phyloP scores from a whole-genome alignment of 2,329 filamentous ascomycete species.

The Stromatinia cepivora region DNA sequence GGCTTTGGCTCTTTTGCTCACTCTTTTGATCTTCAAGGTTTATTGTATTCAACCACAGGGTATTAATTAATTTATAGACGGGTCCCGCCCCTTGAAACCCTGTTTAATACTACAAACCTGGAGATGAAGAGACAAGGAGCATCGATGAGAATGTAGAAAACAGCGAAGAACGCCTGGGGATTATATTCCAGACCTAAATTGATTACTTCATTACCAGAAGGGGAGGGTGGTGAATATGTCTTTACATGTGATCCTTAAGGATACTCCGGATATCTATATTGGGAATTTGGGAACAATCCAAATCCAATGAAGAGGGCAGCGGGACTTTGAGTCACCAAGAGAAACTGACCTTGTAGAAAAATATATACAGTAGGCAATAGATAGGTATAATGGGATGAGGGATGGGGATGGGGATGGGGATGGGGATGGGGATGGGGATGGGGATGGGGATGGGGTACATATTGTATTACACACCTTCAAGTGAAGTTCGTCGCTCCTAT shows the following conservation, averaged over 20 bases:
- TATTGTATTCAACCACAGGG: background rate
- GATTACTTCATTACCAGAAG: background rate
- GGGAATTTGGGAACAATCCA: background rate
- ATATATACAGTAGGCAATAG: background rate
- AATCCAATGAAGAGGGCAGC: background rate
- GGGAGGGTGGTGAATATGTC: background rate
- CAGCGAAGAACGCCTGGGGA: background rate
- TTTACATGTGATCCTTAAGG: constrained; percentile 4
- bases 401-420: too few relatives aligned
- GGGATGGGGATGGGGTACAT: background rate
- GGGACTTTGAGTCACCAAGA: background rate
- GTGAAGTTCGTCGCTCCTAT: background rate
- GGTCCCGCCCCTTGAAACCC: constrained; percentile 2
- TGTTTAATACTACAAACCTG: background rate
- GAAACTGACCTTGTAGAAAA: background rate
- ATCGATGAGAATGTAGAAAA: background rate
- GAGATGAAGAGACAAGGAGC: background rate
- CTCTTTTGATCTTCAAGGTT: constrained; percentile 1
- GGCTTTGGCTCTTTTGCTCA: background rate
- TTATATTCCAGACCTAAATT: constrained; percentile 6
- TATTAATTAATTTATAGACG: constrained; percentile 1
- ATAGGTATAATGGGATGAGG: background rate
- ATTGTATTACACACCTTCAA: constrained; percentile 1
- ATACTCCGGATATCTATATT: constrained; percentile 6
- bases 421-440: background rate